Base-by-base conservation (phyloP, 352 stramenopile species). In the Hyaloperonospora brassicae region DNA sequence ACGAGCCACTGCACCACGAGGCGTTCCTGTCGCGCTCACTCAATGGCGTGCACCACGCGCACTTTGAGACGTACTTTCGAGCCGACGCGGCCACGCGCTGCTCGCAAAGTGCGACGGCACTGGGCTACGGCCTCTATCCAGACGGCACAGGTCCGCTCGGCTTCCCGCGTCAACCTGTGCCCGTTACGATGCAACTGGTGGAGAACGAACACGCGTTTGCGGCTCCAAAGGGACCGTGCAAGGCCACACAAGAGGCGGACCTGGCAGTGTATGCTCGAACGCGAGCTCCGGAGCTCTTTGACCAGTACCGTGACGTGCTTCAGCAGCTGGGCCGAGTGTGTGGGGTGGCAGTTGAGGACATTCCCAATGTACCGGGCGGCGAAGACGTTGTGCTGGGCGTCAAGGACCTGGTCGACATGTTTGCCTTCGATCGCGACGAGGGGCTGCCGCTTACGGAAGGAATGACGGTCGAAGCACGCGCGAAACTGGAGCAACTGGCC, bases 41-140 rank as follows among this genome's bases (percentile, higher is more conserved):
- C 27, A 86, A 86, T 42, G 83, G 83, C 58, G 62, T 75, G 11
- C 74, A 84, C 31, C 75, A 89, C 60, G 64, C 70, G 42, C 83
- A 93, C 57, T 89, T 93, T 54, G 76, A 93, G 66, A 76, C 79
- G 42, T 93, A 93, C 55, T 93, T 91, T 57, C 83, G 83, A 47
- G 76, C 83, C 24, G 83, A 93, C 43, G 76, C 83, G 0, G 83
- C 80, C 12, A 87, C 77, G 57, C 80, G 84, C 13, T 93, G 84
- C 62, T 78, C 76, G 27, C 84, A 93, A 54, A 91, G 80, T 50
- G 84, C 84, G 1, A 74, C 79, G 22, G 77, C 79, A 24, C 34
- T 91, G 41, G 84, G 77, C 14, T 87, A 86, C 48, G 84, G 84
- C 1, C 57, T 93, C 24, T 93, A 93, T 47, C 84, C 84, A 25